Base-by-base conservation (phyloP, 768 basidiomycete genomes). In the Peribolospora baueri region DNA sequence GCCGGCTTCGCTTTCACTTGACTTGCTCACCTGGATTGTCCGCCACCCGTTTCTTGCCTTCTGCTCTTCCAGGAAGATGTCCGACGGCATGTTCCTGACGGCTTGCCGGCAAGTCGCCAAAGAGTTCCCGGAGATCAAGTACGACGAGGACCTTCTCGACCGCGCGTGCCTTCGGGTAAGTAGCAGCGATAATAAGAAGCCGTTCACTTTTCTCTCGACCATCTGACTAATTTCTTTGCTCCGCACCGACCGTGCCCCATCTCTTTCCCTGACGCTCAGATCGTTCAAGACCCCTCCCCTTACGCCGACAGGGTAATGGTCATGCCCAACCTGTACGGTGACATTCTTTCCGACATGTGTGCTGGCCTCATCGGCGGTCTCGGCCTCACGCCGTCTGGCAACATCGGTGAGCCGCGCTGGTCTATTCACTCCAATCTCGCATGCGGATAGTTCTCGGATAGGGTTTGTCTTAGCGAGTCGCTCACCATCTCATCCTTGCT, bases 241-340 rank as follows among this genome's bases (percentile, higher is more conserved):
- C 7, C 42, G 36, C 11, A 42, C 37, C 42, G 37, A 13, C 38
- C 46, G 8, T 45, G 43, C 8, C 43, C 43, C 43, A 7, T 45
- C 25, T 25, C 52, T 49, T 42, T 45, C 42, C 38, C n/a, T 38
- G 10, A 9, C 51, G 39, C 42, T 42, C 62, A 87, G 80, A 76
- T 97, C 63, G 84, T 86, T 41, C 82, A 84, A 66, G 90, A 98
- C 70, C 93, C 93, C 36, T 73, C 69, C 62, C 93, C 93, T 5
- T 98, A 79, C 72, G 75, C 84, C 43, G 88, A 93, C 71, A 81
- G 87, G 51, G 91, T 98, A 60, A 97, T 98, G 91, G 93, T 98
- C 61, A 97, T 97, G 90, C 93, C 93, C 54, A 98, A 98, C 73
- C 72, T 98, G 58, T 90, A 85, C 65, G 69, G 69, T 65, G 88